These are phyloP conservation scores for Prosopis cineraria DNA, from an alignment of 306 rosid species.

Conservation along the genomic window DNA sequence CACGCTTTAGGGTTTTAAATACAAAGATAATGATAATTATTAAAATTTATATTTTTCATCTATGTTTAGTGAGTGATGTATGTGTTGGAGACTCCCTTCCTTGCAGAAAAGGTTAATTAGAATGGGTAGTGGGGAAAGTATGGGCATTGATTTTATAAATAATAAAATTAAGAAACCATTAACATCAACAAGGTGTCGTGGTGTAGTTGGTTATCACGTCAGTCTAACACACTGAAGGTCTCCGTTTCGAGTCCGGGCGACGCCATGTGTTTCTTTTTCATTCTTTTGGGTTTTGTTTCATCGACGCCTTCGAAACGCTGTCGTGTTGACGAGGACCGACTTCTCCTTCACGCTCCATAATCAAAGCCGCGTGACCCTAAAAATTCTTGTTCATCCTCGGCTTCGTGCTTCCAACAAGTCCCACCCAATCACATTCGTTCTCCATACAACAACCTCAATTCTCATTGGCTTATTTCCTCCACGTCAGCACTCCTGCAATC, in stretches of 20 bases:
- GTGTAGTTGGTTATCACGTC: constrained; percentile 89
- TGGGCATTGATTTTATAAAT: no score
- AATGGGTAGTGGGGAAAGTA: no score
- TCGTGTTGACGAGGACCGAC: neutral
- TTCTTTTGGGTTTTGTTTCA: neutral
- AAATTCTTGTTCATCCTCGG: neutral
- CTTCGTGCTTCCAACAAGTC: constrained; percentile 38
- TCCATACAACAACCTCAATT: constrained; percentile 31
- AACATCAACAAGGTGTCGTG: constrained; percentile 51
- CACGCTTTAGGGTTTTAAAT: no score
- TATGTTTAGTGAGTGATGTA: no score
- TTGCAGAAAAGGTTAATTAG: no score
- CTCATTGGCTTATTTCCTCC: constrained; percentile 52
- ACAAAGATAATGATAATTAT: no score
- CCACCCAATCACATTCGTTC: constrained; percentile 48
- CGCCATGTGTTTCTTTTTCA: constrained; percentile 1
- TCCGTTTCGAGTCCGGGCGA: constrained; percentile 69
- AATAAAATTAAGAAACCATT: no score
- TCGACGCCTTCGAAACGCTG: neutral
- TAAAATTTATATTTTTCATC: no score
- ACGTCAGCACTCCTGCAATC: constrained; percentile 54
- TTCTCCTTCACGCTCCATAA: neutral
- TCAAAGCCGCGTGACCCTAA: neutral
- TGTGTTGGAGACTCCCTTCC: no score
- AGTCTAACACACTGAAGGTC: constrained; percentile 98